Percentiles rank a stretch among this genome's conserved stretches.
Conservation (phyloP, 2,329 filamentous ascomycete genomes). For the Coniochaeta ligniaria region DNA sequence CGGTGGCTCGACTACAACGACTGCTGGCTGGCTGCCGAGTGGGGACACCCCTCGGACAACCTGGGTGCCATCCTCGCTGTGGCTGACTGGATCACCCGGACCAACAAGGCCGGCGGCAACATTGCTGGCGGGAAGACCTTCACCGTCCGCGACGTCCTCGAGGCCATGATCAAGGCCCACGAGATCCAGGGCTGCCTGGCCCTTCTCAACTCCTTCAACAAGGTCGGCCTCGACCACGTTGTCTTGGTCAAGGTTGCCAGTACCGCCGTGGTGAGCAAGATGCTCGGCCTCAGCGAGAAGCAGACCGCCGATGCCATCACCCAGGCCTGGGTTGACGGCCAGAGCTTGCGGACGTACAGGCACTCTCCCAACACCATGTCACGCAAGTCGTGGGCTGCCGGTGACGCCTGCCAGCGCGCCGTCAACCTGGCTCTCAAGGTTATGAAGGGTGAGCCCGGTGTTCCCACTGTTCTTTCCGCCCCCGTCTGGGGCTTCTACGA, state of each 20-base stretch:
- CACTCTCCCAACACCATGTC: constrained; percentile 99
- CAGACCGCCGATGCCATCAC: constrained; percentile 94
- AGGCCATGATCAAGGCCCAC: constrained; percentile 98
- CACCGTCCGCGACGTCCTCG: constrained; percentile 83
- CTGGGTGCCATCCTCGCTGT: constrained; percentile 93
- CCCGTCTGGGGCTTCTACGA: constrained; percentile 98
- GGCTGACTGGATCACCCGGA: constrained; percentile 95
- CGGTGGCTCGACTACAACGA: constrained; percentile 99
- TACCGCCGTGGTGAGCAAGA: constrained; percentile 87
- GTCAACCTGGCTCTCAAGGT: constrained; percentile 91
- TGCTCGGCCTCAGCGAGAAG: constrained; percentile 82
- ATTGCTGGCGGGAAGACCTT: constrained; percentile 82
- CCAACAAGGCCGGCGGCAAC: constrained; percentile 68
- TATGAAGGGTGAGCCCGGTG: constrained; percentile 79
- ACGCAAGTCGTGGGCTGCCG: constrained; percentile 97
- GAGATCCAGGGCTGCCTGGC: constrained; percentile 98
- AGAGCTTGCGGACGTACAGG: constrained; percentile 92
- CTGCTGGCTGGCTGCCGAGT: constrained; percentile 98
- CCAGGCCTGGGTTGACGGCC: constrained; percentile 96
- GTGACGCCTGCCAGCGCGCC: constrained; percentile 93
- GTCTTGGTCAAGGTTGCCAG: constrained; percentile 97
- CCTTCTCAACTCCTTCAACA: constrained; percentile 97
- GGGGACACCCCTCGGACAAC: constrained; percentile 98
- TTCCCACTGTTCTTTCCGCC: constrained; percentile 88
- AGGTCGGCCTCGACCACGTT: constrained; percentile 95